These are phyloP conservation scores for Penicillium manginii DNA, from an alignment of 495 filamentous ascomycete species.

Conservation along the genomic window DNA sequence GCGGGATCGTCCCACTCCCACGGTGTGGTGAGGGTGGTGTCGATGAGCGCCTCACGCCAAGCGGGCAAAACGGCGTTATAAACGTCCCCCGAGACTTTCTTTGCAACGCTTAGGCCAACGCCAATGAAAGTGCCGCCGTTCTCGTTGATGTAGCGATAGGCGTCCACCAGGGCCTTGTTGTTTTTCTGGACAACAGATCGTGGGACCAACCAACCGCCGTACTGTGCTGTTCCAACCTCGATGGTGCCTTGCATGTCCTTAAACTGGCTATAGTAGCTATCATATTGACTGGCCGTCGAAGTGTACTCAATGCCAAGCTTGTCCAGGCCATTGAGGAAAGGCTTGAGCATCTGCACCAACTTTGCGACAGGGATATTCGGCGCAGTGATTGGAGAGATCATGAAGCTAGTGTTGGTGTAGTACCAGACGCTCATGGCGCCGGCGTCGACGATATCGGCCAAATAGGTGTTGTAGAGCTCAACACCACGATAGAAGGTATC, in stretches of 20 bases:
- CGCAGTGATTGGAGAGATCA: constrained; percentile 44
- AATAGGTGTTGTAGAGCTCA: constrained; percentile 37
- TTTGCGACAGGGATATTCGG: constrained; percentile 36
- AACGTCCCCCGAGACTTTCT: constrained; percentile 46
- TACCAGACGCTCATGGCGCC: constrained; percentile 57
- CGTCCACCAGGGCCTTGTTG: constrained; percentile 47
- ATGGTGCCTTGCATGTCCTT: constrained; percentile 24
- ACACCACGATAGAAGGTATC: constrained; percentile 46
- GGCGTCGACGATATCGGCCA: constrained; percentile 52
- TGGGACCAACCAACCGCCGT: constrained; percentile 19
- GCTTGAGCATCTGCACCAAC: constrained; percentile 31
- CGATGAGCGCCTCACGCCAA: constrained; percentile 59
- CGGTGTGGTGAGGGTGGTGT: constrained; percentile 39
- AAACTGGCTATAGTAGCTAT: constrained; percentile 52
- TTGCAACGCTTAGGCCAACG: constrained; percentile 44
- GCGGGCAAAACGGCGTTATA: constrained; percentile 60
- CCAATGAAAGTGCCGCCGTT: constrained; percentile 52
- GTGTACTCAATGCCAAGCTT: constrained; percentile 36
- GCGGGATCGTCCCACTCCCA: constrained; percentile 39
- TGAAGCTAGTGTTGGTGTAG: constrained; percentile 52
- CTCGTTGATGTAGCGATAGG: constrained; percentile 43
- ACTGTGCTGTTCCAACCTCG: constrained; percentile 17
- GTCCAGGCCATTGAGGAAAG: constrained; percentile 32
- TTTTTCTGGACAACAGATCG: constrained; percentile 46
- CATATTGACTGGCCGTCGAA: constrained; percentile 32